These are phyloP conservation scores for Avena insularis DNA, from an alignment of 176 grass and related monocot genomes.

Conservation along the genomic window DNA sequence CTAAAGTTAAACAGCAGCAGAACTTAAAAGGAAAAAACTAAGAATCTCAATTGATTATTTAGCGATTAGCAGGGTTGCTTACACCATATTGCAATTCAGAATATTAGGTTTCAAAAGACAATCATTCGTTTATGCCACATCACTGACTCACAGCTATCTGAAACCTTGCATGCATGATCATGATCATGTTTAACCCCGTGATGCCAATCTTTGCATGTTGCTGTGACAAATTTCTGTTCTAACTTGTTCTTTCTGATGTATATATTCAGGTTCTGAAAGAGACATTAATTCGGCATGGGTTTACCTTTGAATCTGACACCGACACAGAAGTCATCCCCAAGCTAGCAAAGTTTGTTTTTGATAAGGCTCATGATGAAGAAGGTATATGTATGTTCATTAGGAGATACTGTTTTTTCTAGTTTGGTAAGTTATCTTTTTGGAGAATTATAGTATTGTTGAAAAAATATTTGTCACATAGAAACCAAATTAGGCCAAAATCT, in stretches of 20 bases:
- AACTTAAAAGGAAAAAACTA: background rate
- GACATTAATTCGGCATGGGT: constrained; percentile 82
- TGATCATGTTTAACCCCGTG: background rate
- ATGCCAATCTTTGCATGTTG: background rate
- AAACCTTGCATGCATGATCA: background rate
- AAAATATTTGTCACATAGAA: background rate
- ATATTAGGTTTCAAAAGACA: background rate
- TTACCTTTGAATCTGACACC: constrained; percentile 98
- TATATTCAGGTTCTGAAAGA: constrained; percentile 86
- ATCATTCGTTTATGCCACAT: constrained; percentile 4
- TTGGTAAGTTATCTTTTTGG: background rate
- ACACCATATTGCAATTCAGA: background rate
- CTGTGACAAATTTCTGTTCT: background rate
- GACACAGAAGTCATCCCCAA: constrained; percentile 99
- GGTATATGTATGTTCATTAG: constrained; percentile 53
- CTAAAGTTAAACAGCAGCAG: background rate
- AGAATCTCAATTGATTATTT: constrained; percentile 4
- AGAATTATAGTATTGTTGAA: background rate
- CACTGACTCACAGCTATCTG: background rate
- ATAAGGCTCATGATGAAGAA: constrained; percentile 75
- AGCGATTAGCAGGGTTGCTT: background rate
- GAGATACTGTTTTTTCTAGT: background rate
- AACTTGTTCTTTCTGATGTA: constrained; percentile 27
- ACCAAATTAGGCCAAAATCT: background rate
- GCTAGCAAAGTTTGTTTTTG: constrained; percentile 96